Base-by-base conservation (phyloP, 1,284 basidiomycete species). In the Mycena sp. region DNA sequence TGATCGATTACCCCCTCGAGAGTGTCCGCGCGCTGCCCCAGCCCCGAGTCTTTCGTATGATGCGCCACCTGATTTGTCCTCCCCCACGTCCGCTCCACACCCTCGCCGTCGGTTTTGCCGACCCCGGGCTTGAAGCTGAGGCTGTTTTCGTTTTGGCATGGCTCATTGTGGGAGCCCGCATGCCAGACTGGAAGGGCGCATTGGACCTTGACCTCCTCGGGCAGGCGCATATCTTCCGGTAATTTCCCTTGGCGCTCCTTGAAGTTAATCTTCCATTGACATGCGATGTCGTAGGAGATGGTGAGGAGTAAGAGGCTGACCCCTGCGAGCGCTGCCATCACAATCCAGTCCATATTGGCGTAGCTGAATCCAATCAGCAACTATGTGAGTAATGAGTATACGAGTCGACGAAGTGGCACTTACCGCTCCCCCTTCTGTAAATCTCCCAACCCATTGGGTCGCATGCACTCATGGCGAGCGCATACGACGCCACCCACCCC, bases 131-230 rank as follows among this genome's bases (percentile, higher is more conserved):
- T 70, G 63, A 71, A 76, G 30, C 77, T 75, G 4, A 79, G 69
- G 10, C 73, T 72, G 41, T 74, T 76, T 1, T 59, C 41, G 38
- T 67, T 67, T 30, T 75, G 73, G 65, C 79, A 80, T 1, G 66
- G 50, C 4, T 68, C 67, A 4, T 75, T 72, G 64, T 80, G 80
- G 4, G 72, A 73, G 4, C 67, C 74, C 9, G 75, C 72, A 57
- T 80, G 80, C 39, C 78, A 76, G 34, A 80, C 80, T 2, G 79
- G 79, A 13, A 81, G 67, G 0, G 72, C 72, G n/a, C 70, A 78
- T 9, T 62, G 59, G 7, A 72, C 14, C 4, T 61, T 52, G 4
- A 41, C 14, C 3, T n/a, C 37, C 1, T 63, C 50, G 14, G n/a
- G 14, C 6, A 74, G 59, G 0, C 56, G 69, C n/a, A 72, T 25